Evolutionary conservation across 2,329 filamentous ascomycete genomes (phyloP).

Genomic region (Pyricularia sp.): DNA sequence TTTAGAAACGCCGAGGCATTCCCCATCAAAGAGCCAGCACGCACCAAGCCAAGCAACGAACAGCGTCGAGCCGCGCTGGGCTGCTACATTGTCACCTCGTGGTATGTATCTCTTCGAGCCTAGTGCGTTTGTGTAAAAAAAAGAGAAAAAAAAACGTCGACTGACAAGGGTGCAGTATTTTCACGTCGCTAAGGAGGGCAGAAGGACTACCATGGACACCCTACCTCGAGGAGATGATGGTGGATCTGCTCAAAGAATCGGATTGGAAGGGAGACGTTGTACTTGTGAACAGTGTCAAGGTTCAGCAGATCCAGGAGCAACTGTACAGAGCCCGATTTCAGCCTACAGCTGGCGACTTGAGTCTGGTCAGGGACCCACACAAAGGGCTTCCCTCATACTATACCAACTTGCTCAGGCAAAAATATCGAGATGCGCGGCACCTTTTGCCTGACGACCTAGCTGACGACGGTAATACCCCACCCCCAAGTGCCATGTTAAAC

Average conservation of each 20-base stretch:
- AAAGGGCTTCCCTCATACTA: conserved; percentile 13
- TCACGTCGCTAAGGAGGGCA: conserved; percentile 27
- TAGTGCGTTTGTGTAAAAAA: not conserved
- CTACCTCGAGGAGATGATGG: conserved; percentile 48
- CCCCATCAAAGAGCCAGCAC: conserved; percentile 7
- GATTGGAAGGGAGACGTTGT: conserved; percentile 40
- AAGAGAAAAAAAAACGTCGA: too few relatives aligned
- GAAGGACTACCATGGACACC: conserved; percentile 47
- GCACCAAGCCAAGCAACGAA: conserved; percentile 31
- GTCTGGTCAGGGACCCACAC: not conserved
- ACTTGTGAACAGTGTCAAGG: conserved; percentile 30
- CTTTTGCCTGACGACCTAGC: conserved; percentile 14
- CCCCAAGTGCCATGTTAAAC: conserved; percentile 6
- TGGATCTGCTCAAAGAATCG: conserved; percentile 30
- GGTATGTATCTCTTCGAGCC: conserved; percentile 15
- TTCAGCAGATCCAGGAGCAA: conserved; percentile 30
- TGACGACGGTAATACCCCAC: conserved; percentile 13
- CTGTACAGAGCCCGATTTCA: conserved; percentile 13
- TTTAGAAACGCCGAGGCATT: conserved; percentile 15
- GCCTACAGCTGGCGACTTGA: conserved; percentile 12
- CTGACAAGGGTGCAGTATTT: conserved; percentile 14
- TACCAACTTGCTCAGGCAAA: conserved; percentile 14
- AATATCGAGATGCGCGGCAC: conserved; percentile 15
- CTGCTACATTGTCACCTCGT: conserved; percentile 31
- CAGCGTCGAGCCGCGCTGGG: conserved; percentile 37